A percentile compares a stretch with the other conserved stretches of the same genome.
These are phyloP conservation scores for Mortierella hygrophila DNA, from an alignment of 192 early-diverging fungal species.

Conservation along the genomic window DNA sequence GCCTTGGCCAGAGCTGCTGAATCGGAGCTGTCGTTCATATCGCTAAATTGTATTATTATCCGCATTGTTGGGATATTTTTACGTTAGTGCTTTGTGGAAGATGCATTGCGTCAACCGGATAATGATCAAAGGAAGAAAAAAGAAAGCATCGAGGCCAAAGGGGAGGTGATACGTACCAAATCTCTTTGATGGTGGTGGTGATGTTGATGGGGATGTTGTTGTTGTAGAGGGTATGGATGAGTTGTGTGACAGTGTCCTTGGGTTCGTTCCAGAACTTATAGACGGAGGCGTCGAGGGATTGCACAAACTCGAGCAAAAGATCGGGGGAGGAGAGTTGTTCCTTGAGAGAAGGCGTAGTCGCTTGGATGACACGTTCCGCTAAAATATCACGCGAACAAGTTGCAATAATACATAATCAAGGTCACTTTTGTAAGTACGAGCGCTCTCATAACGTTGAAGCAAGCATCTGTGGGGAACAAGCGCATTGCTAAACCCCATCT, in stretches of 20 bases:
- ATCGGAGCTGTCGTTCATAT: constrained; percentile 49
- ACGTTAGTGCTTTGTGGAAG: not conserved
- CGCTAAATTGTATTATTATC: constrained; percentile 21
- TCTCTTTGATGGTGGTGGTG: constrained; percentile 29
- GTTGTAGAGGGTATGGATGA: constrained; percentile 44
- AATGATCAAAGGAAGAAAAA: not conserved
- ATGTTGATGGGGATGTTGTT: constrained; percentile 42
- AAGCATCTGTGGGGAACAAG: not conserved
- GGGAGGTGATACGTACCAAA: constrained; percentile 27
- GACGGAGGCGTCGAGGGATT: constrained; percentile 32
- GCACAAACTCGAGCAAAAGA: constrained; percentile 36
- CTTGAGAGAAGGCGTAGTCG: constrained; percentile 31
- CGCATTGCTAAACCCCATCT: too few species aligned
- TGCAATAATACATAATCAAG: not conserved
- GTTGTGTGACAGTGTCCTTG: constrained; percentile 38
- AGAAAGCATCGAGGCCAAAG: not conserved
- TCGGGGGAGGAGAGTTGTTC: constrained; percentile 40
- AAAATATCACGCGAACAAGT: not conserved
- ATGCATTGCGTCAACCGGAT: too few species aligned
- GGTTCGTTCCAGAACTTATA: constrained; percentile 54
- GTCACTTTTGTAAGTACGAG: not conserved
- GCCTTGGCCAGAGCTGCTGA: constrained; percentile 54
- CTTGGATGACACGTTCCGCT: constrained; percentile 50
- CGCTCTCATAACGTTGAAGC: not conserved
- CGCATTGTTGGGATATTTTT: too few species aligned